These are phyloP conservation scores for Trametes gibbosa DNA, from an alignment of 768 basidiomycete genomes.

Conservation along the genomic window DNA sequence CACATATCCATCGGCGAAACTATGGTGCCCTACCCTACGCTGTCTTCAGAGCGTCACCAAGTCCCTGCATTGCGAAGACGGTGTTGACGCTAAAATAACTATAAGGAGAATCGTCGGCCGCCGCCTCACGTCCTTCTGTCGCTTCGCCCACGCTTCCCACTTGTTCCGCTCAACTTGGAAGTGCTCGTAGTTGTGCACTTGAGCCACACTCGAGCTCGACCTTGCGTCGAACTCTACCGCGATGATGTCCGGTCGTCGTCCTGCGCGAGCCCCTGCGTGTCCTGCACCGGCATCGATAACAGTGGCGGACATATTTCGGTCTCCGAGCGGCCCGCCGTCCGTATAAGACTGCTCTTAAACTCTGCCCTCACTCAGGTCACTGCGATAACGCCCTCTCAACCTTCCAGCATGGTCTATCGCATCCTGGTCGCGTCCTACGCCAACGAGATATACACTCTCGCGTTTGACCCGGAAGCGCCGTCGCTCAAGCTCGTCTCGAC, in stretches of 20 bases:
- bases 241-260: neutral
- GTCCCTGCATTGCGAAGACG: neutral
- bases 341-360: slow-evolving; percentile 8
- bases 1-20: slow-evolving; percentile 11
- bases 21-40: neutral
- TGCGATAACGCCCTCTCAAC: slow-evolving; percentile 11
- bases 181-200: slow-evolving; percentile 8
- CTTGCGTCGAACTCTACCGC: neutral
- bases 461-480: slow-evolving; percentile 52
- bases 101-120: slow-evolving; percentile 13
- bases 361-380: neutral
- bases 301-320: slow-evolving; percentile 21
- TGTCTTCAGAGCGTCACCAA: neutral
- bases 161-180: slow-evolving; percentile 17
- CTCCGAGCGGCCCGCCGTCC: slow-evolving; percentile 1
- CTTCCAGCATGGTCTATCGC: slow-evolving; percentile 25
- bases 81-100: neutral
- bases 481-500: slow-evolving; percentile 46
- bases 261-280: neutral
- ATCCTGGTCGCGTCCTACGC: slow-evolving; percentile 71
- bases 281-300: slow-evolving; percentile 17
- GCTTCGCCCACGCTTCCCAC: slow-evolving; percentile 8
- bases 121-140: neutral
- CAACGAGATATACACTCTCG: slow-evolving; percentile 57
- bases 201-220: slow-evolving; percentile 1